Conservation (phyloP, 2,329 filamentous ascomycete genomes). For the Penicillium thymicola region DNA sequence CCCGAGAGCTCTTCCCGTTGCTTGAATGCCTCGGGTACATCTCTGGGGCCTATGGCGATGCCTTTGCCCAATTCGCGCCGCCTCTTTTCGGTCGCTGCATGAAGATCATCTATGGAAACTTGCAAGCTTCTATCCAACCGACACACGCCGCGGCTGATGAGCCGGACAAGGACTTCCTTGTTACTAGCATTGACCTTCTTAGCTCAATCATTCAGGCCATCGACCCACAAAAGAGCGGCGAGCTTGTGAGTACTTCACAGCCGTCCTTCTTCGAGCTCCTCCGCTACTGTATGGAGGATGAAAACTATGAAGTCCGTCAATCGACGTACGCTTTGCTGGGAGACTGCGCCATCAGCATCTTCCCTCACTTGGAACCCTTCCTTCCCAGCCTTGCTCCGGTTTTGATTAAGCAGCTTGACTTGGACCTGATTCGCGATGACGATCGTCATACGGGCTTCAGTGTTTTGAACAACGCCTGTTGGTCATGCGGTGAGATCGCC, state of each 20-base stretch:
- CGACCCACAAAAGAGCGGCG: constrained; percentile 66
- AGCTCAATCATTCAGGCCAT: constrained; percentile 92
- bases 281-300: constrained; percentile 87
- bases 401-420: constrained; percentile 81
- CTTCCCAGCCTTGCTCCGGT: constrained; percentile 71
- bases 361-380: constrained; percentile 71
- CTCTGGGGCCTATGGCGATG: constrained; percentile 75
- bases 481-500: constrained; percentile 90
- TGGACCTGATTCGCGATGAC: constrained; percentile 72
- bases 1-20: constrained; percentile 87
- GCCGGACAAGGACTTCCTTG: constrained; percentile 94
- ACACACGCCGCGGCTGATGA: constrained; percentile 56
- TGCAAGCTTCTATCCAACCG: constrained; percentile 74
- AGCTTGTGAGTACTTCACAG: constrained; percentile 71
- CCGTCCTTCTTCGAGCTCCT: constrained; percentile 88
- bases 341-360: constrained; percentile 92
- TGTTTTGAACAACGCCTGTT: constrained; percentile 97
- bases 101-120: constrained; percentile 84
- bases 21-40: constrained; percentile 97
- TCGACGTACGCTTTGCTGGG: constrained; percentile 93
- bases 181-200: constrained; percentile 89
- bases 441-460: constrained; percentile 82
- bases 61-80: constrained; percentile 79
- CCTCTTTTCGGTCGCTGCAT: constrained; percentile 86
- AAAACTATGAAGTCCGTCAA: constrained; percentile 87